phyloP scores from a whole-genome alignment of 192 early-diverging fungal species.

The Gaertneriomyces sp. region DNA sequence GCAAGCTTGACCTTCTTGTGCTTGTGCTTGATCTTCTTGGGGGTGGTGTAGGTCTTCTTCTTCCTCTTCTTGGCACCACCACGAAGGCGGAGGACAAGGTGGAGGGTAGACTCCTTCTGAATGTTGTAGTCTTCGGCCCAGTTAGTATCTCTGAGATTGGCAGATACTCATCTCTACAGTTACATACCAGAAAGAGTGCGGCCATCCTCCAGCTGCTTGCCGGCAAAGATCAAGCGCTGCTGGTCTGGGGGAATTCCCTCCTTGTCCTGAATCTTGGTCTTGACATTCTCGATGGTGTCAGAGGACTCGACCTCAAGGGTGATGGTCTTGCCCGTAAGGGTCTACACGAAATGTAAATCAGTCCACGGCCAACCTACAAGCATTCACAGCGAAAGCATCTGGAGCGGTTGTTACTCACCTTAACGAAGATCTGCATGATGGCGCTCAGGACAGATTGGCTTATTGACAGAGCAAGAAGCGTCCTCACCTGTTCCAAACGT shows the following conservation, averaged over 20 bases:
- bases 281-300: slow-evolving; percentile 72
- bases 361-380: too few species aligned
- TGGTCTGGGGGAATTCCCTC: slow-evolving; percentile 75
- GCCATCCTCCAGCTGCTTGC: slow-evolving; percentile 74
- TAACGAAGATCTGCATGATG: slow-evolving; percentile 72
- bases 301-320: slow-evolving; percentile 74
- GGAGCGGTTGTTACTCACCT: slow-evolving; percentile 3
- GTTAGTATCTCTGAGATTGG: too few species aligned
- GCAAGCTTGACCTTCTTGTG: slow-evolving; percentile 98
- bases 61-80: slow-evolving; percentile 98
- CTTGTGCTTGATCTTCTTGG: slow-evolving; percentile 99
- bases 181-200: slow-evolving; percentile 37
- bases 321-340: slow-evolving; percentile 75
- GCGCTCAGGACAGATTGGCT: slow-evolving; percentile 17
- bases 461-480: slow-evolving; percentile 16
- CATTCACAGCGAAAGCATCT: too few species aligned
- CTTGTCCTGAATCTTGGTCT: slow-evolving; percentile 54
- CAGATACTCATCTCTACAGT: background rate
- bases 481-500: slow-evolving; percentile 18
- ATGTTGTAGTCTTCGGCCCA: slow-evolving; percentile 61
- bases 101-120: slow-evolving; percentile 68
- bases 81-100: slow-evolving; percentile 66
- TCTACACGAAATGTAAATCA: slow-evolving; percentile 12
- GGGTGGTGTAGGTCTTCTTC: slow-evolving; percentile 99
- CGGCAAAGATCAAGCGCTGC: slow-evolving; percentile 77